Evolutionary conservation across 192 early-diverging fungal genomes (phyloP).

Genomic region (Cladochytrium replicatum): DNA sequence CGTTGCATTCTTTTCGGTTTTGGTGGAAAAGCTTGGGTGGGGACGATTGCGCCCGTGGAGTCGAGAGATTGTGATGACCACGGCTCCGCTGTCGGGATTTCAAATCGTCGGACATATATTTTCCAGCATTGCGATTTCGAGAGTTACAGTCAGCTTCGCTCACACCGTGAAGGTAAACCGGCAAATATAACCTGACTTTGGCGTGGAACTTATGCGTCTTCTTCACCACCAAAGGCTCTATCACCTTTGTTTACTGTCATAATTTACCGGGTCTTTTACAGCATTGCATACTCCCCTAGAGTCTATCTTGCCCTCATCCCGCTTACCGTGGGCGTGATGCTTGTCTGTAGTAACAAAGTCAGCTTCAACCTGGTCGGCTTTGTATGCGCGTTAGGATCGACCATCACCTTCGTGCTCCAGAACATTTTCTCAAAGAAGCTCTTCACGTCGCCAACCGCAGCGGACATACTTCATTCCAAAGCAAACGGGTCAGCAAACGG

Average conservation of each 20-base stretch:
- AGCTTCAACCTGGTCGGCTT: conserved; percentile 64
- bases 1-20: conserved; percentile 54
- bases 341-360: conserved; percentile 67
- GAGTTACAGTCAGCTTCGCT: conserved; percentile 71
- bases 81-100: conserved; percentile 64
- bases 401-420: conserved; percentile 75
- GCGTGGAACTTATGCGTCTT: not conserved
- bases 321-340: conserved; percentile 78
- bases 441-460: conserved; percentile 21
- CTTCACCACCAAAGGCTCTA: conserved; percentile 61
- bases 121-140: conserved; percentile 62
- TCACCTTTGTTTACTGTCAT: conserved; percentile 81
- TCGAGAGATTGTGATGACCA: conserved; percentile 44
- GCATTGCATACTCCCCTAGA: conserved; percentile 50
- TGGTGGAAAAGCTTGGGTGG: conserved; percentile 17
- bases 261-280: conserved; percentile 60
- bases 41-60: conserved; percentile 47
- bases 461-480: too few species aligned
- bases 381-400: conserved; percentile 61
- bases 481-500: too few species aligned
- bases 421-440: conserved; percentile 80
- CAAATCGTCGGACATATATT: conserved; percentile 79
- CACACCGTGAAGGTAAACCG: conserved; percentile 79
- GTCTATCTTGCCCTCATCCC: conserved; percentile 73
- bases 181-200: not conserved